phyloP scores from a whole-genome alignment of 176 grass and related monocot genomes.

The Saccharum officinarum region DNA sequence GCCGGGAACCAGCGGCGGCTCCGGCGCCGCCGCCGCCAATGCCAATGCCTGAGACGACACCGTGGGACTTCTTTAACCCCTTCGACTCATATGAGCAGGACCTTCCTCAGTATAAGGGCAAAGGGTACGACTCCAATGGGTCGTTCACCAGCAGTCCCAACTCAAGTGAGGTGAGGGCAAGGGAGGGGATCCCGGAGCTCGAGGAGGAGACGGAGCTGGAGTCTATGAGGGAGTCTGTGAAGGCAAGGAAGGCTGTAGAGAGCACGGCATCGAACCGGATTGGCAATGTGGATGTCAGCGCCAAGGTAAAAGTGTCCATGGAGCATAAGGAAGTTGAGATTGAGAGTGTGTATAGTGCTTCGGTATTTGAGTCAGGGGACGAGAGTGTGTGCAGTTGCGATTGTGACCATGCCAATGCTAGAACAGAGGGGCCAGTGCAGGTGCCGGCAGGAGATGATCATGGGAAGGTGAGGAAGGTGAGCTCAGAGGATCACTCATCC shows the following conservation, averaged over 20 bases:
- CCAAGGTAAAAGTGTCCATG: constrained; percentile 44
- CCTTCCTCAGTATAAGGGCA: constrained; percentile 29
- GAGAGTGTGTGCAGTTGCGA: constrained; percentile 52
- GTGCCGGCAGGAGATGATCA: neutral
- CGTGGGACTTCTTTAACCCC: constrained; percentile 88
- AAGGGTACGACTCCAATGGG: constrained; percentile 14
- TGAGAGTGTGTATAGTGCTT: constrained; percentile 40
- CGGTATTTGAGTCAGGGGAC: constrained; percentile 33
- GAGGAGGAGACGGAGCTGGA: constrained; percentile 92
- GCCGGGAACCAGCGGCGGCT: neutral
- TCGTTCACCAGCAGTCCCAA: constrained; percentile 77
- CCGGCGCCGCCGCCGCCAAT: constrained; percentile 49
- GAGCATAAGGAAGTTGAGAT: constrained; percentile 37
- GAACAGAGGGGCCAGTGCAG: neutral
- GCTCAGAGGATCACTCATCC: constrained; percentile 50
- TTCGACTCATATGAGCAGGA: constrained; percentile 71
- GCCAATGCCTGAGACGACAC: constrained; percentile 44
- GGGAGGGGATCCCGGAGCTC: constrained; percentile 88
- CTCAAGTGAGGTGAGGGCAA: constrained; percentile 83
- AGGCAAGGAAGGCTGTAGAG: constrained; percentile 55
- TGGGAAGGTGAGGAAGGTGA: constrained; percentile 45
- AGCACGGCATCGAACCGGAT: constrained; percentile 41
- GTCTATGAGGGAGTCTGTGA: constrained; percentile 49
- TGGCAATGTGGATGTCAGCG: constrained; percentile 36
- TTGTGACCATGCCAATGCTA: constrained; percentile 18